These are phyloP conservation scores for Hanseniaspora pseudoguilliermondii DNA, from an alignment of 805 yeast species.

Conservation along the genomic window DNA sequence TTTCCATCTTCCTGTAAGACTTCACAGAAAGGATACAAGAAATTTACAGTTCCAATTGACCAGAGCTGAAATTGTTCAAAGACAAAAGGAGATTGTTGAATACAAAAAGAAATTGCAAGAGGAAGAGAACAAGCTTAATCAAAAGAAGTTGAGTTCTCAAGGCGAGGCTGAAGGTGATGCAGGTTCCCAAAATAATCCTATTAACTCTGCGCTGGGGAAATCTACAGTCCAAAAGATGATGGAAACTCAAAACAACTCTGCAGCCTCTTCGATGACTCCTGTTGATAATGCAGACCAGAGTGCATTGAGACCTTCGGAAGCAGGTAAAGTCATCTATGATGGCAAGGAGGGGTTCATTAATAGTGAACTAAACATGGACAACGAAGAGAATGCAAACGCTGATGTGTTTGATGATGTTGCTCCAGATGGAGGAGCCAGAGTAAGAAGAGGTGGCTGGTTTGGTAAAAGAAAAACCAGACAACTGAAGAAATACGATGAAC, in stretches of 20 bases:
- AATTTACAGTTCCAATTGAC: constrained; percentile 78
- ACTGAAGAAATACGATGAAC: constrained; percentile 66
- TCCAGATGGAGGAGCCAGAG: constrained; percentile 81
- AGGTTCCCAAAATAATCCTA: background rate
- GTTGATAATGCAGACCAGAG: constrained; percentile 24
- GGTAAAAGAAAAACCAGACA: constrained; percentile 71
- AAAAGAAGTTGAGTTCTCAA: constrained; percentile 16
- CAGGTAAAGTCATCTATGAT: constrained; percentile 32
- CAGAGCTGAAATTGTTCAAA: constrained; percentile 58
- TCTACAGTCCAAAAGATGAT: constrained; percentile 11
- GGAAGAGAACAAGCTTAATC: constrained; percentile 24
- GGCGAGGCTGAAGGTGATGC: constrained; percentile 15
- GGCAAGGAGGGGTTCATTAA: constrained; percentile 31
- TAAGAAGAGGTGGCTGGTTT: constrained; percentile 38
- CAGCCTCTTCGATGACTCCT: background rate
- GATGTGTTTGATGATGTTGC: constrained; percentile 56
- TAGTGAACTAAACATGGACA: constrained; percentile 26
- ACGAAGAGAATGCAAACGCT: constrained; percentile 2
- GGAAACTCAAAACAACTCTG: constrained; percentile 9
- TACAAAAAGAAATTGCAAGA: constrained; percentile 27
- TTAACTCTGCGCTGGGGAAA: background rate
- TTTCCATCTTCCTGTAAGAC: constrained; percentile 70
- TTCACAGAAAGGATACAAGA: constrained; percentile 89
- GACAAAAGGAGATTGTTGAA: constrained; percentile 38
- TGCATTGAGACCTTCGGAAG: constrained; percentile 23